phyloP scores from a whole-genome alignment of 2,329 filamentous ascomycete genomes.

The Waltergamsia citrina region DNA sequence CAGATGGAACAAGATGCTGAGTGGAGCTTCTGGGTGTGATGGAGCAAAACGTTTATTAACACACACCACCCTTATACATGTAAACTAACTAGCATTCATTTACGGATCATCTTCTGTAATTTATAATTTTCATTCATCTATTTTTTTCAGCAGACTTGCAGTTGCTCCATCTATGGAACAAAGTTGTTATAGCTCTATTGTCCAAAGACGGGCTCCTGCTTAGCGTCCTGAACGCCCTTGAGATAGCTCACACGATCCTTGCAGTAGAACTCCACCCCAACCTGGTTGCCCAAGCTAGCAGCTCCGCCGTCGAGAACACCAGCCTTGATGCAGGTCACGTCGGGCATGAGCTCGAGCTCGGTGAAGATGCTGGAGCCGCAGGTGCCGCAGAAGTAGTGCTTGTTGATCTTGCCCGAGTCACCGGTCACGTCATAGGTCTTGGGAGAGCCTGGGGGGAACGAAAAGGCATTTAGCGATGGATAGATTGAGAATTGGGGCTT shows the following conservation, averaged over 20 bases:
- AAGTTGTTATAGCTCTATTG: too few relatives aligned
- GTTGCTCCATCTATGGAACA: too few relatives aligned
- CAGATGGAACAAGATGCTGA: too few relatives aligned
- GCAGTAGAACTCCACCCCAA: constrained; percentile 42
- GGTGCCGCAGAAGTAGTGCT: constrained; percentile 42
- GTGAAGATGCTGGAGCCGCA: constrained; percentile 43
- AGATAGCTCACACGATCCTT: constrained; percentile 38
- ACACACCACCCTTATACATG: too few relatives aligned
- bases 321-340: constrained; percentile 38
- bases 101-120: too few relatives aligned
- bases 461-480: neutral
- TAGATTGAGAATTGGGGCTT: neutral
- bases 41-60: too few relatives aligned
- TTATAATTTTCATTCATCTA: neutral
- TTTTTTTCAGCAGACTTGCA: too few relatives aligned
- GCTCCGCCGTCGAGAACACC: constrained; percentile 39
- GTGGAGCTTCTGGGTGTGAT: too few relatives aligned
- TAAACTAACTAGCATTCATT: too few relatives aligned
- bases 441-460: constrained; percentile 24
- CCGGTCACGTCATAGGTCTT: constrained; percentile 36
- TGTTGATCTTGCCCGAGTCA: constrained; percentile 42
- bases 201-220: constrained; percentile 26
- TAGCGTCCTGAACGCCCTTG: constrained; percentile 29
- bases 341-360: constrained; percentile 42
- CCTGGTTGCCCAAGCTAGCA: constrained; percentile 27